Evolutionary conservation across 768 basidiomycete species (phyloP), one percentile per base, ranked within the genome.

Genomic region (Rubroboletus pulcherrimus): DNA sequence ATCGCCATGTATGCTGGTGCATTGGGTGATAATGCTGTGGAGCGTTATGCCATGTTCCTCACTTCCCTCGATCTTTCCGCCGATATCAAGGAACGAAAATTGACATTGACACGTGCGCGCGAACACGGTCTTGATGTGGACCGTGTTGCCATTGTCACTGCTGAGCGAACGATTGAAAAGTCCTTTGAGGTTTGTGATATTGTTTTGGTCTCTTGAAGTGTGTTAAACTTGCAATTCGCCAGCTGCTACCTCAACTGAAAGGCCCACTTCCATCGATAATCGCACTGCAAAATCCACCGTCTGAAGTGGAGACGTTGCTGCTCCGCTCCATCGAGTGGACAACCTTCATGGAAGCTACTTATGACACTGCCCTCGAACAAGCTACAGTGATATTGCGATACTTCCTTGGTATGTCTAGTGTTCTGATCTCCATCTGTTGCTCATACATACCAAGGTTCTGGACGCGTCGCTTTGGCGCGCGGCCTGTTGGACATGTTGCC

Each of bases 251-350:
- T 2, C 73, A 67, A 6, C 61, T 81, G 21, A 81, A 78, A 41
- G 85, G 83, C 4, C 76, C 80, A 0, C 72, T 89, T 26, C 86
- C 88, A 0, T 82, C 81, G 1, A 74, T 85, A n/a, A 79, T 84
- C 45, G 73, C 76, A 2, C 62, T 81, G 40, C 86, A 85, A 59
- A 75, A 77, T 10, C 76, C 79, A 0, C 77, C 87, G 0, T 81
- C 77, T 1, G 82, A 84, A 15, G 70, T 72, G 0, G 89, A 93
- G 65, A 65, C 73, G 57, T 68, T 89, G 46, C 76, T 98, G 8
- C 78, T 96, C 31, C 83, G 94, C 19, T 90, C 91, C 0, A 86
- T 98, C 47, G 95, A 98, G 65, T 99, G 96, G 96, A 89, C 95
- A 49, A 88, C 84, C 0, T 89, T 90, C 67, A 76, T 80, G 61